These are phyloP conservation scores for Vaccinium corymbosum DNA, from an alignment of 148 eudicot genomes.

Conservation along the genomic window DNA sequence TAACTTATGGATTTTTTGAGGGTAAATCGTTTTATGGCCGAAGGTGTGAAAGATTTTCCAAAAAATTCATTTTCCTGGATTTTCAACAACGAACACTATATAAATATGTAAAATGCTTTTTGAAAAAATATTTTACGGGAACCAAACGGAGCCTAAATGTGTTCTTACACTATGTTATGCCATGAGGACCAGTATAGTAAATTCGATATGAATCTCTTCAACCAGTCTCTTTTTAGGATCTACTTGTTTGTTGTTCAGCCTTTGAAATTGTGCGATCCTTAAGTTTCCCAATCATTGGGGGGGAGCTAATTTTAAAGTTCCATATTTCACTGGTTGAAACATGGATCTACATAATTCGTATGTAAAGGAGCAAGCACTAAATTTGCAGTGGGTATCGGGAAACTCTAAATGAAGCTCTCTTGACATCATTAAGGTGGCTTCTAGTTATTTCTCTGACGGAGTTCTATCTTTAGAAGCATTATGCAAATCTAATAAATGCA, in stretches of 20 bases:
- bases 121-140: not conserved
- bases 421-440: conserved; percentile 10
- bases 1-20: not conserved
- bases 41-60: not conserved
- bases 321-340: conserved; percentile 4
- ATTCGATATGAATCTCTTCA: not conserved
- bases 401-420: not conserved
- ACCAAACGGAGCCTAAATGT: not conserved
- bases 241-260: not conserved
- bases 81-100: not conserved
- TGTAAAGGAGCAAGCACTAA: not conserved
- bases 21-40: not conserved
- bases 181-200: not conserved
- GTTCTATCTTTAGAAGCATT: not conserved
- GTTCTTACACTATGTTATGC: not conserved
- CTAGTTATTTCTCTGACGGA: not conserved
- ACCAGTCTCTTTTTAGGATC: not conserved
- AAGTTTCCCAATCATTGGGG: not conserved
- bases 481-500: not conserved
- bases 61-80: not conserved
- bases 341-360: not conserved
- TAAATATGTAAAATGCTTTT: not conserved
- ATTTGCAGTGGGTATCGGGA: not conserved
- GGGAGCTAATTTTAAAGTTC: not conserved
- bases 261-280: not conserved